Conservation (phyloP, 1,284 basidiomycete species). For the Ceratobasidium sp. region DNA sequence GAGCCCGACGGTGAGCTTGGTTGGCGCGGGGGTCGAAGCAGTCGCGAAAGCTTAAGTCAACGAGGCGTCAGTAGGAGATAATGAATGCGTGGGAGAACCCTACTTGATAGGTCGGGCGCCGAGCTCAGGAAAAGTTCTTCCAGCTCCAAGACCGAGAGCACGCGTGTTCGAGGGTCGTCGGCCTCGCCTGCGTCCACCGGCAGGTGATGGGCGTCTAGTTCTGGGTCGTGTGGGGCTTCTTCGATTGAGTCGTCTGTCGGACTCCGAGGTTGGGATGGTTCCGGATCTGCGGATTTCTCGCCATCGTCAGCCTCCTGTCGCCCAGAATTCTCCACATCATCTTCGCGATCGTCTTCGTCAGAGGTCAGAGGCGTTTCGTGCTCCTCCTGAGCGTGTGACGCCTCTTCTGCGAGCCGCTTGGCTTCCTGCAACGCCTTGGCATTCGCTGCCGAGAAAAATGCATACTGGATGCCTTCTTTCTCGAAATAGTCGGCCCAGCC, state of each 20-base stretch:
- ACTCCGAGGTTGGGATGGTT: conserved; percentile 45
- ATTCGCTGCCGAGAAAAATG: conserved; percentile 96
- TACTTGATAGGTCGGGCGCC: conserved; percentile 80
- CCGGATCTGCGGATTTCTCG: conserved; percentile 45
- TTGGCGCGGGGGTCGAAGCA: conserved; percentile 61
- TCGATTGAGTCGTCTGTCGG: conserved; percentile 33
- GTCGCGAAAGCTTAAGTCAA: conserved; percentile 66
- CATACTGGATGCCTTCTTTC: conserved; percentile 77
- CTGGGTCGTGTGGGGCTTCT: too few relatives aligned
- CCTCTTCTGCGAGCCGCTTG: conserved; percentile 60
- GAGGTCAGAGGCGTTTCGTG: conserved; percentile 31
- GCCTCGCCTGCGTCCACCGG: conserved; percentile 55
- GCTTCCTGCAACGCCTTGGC: conserved; percentile 85
- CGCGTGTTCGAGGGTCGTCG: conserved; percentile 74
- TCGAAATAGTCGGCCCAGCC: conserved; percentile 97
- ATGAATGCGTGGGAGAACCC: conserved; percentile 44
- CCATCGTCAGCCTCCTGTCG: conserved; percentile 46
- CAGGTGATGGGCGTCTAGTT: conserved; percentile 49
- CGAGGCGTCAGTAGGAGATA: conserved; percentile 18
- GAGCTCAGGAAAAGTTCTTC: conserved; percentile 82
- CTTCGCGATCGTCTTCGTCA: conserved; percentile 42
- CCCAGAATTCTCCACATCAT: too few relatives aligned
- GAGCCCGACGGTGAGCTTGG: conserved; percentile 73
- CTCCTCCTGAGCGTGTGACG: conserved; percentile 45
- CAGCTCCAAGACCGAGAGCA: conserved; percentile 88